Evolutionary conservation across 2,329 filamentous ascomycete species (phyloP), one percentile per base, ranked within the genome.

Genomic region (Dactylonectria macrodidyma): DNA sequence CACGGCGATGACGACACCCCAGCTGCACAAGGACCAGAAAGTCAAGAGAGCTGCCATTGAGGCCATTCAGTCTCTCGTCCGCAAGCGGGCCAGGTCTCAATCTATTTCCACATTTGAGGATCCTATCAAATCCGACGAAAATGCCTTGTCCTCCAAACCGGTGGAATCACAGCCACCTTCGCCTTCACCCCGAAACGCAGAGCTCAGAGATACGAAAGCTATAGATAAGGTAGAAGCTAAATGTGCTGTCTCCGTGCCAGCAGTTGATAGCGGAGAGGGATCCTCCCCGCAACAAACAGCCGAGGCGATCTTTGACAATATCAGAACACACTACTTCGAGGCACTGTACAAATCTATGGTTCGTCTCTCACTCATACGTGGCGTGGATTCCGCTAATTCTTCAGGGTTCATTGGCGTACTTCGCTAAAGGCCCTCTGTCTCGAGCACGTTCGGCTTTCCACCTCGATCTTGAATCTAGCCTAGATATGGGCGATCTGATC

Each of bases 371-470:
- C 76, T 82, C 81, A 65, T 16, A 50, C 24, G 12, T 14, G 26
- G 22, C 3, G 22, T 55, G 24, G 24, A 24, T 57, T 24, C 26
- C 58, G 38, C 65, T 67, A 75, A 58, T 11, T 59, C 16, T 36
- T 3, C 10, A 93, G 87, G 93, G 92, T 38, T 94, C 93, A 3
- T 82, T 95, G 64, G 93, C 93, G 65, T 96, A 95, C 79, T 95
- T 95, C 80, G 91, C 91, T 22, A 96, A 96, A 82, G 93, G 93
- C 1, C 92, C 93, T 1, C 83, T 96, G 22, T 93, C 93, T 51
- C 88, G 93, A 73, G 91, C 92, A 52, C 88, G 93, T 66, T 92
- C 91, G 54, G 88, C 90, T 14, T 94, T 94, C 70, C 89, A 91
- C 65, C 81, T 90, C 14, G 87, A 90, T 68, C 87, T 88, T 59